A percentile compares a stretch with the other conserved stretches of the same genome.
phyloP scores from a whole-genome alignment of 441 rosid species.

The Bruguiera hainesii region DNA sequence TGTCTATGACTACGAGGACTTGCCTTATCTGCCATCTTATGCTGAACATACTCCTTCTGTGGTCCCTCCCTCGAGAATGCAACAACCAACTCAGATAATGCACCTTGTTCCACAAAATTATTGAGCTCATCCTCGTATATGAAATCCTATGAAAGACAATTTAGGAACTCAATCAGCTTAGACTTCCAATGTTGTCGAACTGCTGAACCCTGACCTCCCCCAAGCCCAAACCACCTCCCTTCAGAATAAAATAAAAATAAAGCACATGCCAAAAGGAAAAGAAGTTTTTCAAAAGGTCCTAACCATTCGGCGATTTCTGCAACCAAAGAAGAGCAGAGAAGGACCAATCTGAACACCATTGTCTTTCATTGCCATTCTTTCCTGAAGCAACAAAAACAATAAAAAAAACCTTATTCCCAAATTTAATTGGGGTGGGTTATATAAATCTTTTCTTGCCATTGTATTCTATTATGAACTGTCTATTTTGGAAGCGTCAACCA shows the following conservation, averaged over 20 bases:
- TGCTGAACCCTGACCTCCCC: too few relatives aligned
- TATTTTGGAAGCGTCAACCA: too few relatives aligned
- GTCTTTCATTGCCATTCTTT: conserved; percentile 75
- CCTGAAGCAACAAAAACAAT: conserved; percentile 35
- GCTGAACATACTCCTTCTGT: conserved; percentile 89
- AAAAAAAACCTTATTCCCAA: too few relatives aligned
- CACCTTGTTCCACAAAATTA: conserved; percentile 60
- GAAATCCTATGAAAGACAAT: conserved; percentile 54
- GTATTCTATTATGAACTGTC: too few relatives aligned
- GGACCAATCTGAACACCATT: conserved; percentile 76
- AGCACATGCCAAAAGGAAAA: not conserved
- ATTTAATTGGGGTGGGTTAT: too few relatives aligned
- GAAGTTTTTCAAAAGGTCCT: conserved; percentile 4
- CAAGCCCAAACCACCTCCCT: too few relatives aligned
- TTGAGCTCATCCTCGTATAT: conserved; percentile 92
- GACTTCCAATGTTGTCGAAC: not conserved
- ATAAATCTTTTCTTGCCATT: too few relatives aligned
- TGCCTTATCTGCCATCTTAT: conserved; percentile 86
- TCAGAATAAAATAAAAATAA: not conserved
- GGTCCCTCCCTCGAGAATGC: conserved; percentile 99
- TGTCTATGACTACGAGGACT: conserved; percentile 13
- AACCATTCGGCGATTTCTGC: conserved; percentile 87
- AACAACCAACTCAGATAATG: conserved; percentile 68
- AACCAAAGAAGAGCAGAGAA: conserved; percentile 81
- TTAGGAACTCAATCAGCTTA: not conserved